Base-by-base conservation (phyloP, 495 filamentous ascomycete genomes). In the Penicillium desertorum region DNA sequence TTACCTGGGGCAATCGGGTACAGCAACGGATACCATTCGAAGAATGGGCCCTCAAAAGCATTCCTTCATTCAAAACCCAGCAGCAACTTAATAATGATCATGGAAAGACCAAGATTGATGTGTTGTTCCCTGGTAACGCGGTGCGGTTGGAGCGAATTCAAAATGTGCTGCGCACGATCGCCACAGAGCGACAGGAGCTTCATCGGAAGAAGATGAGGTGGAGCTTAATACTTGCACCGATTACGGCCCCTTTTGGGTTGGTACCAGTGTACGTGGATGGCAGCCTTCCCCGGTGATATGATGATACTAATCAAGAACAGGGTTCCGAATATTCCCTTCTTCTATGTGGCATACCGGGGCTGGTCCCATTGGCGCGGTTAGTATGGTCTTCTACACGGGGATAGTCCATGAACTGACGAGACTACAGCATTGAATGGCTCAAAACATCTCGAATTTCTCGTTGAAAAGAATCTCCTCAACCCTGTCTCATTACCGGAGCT, bases 31-130 rank as follows among this genome's bases (percentile, higher is more conserved):
- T 99, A 62, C 90, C 93, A 2, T 96, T 88, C 70, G 90, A 97
- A 74, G 94, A 99, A 88, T 99, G 94, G 88, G 93, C 90, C 0
- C 76, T 98, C 46, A 98, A 98, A 74, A 93, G 90, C 51, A 88
- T 98, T 37, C 94, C 94, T 4, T 89, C 94, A 32, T 76, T 96
- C 53, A 91, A 83, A 25, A 77, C 83, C 36, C 83, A 85, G 54
- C 79, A 83, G 46, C 79, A 79, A 59, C 75, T 83, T 44, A 81
- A 86, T 52, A 84, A 88, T 63, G 63, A 84, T 16, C 71, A 87
- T 50, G 87, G 82, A 32, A 81, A 81, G 22, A 80, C 82, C 45
- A 86, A 82, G 61, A 82, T 95, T 30, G 84, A 92, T 59, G 83
- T 98, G 11, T 70, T 90, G 16, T 98, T 87, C 69, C 94, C 94